Base-by-base conservation (phyloP, 768 basidiomycete genomes). In the Pisolithus albus region DNA sequence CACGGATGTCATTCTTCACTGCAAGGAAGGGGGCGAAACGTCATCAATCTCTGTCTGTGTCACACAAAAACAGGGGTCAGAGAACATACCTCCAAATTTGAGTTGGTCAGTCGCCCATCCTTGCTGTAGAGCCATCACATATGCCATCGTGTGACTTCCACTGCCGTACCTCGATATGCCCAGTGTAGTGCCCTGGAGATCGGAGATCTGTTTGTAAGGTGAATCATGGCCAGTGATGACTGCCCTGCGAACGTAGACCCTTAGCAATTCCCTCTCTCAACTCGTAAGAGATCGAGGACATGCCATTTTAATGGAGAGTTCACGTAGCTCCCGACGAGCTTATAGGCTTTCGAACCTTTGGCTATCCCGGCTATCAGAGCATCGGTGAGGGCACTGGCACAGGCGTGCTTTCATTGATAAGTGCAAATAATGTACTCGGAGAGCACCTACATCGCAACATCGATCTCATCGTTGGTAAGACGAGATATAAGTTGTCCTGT, bases 91-190 rank as follows among this genome's bases (percentile, higher is more conserved):
- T 74, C 86, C 75, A 65, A 92, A 95, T 61, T 78, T 74, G 56
- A 91, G 66, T 19, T 77, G 61, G 38, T 79, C 73, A 66, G 79
- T 66, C 59, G 71, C 71, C 93, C 93, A 96, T 15, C 84, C 83
- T 63, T 95, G 81, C 56, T 94, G 86, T 30, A 89, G 70, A 4
- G 90, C 90, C 88, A 96, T 89, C 23, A 96, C 92, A 57, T 86
- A 89, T 3, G 92, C 94, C 93, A 98, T 97, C 1, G 90, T 92
- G 64, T 94, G 88, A 56, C 86, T 88, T 21, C 92, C 92, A 59
- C 89, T 95, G 59, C 93, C 95, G 44, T 80, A 71, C 37, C 95
- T 74, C 23, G 92, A 95, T 49, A 97, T 95, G 4, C 95, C 95
- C 30, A 96, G 77, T 4, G 82, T 86, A 0, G 89, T 88, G 5